Conservation (phyloP, 768 basidiomycete species). For the Psilocybe subaeruginosa region DNA sequence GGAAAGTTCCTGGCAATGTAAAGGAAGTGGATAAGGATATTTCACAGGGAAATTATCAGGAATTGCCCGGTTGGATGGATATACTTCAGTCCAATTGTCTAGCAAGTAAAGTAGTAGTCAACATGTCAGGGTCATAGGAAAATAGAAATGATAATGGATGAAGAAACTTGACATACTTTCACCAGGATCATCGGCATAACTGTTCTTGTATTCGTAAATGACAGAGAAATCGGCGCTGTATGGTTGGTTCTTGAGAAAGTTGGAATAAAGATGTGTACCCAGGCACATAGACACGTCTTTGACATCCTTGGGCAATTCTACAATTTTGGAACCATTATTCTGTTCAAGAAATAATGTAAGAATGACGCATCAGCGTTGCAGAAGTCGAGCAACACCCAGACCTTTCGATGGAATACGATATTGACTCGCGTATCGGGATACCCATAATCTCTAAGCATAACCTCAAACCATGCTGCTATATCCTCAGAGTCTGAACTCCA, state of each 20-base stretch:
- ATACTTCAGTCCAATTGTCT: constrained; percentile 5
- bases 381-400: background rate
- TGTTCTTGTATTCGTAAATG: constrained; percentile 35
- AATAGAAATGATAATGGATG: background rate
- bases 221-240: constrained; percentile 20
- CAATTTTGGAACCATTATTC: constrained; percentile 26
- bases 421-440: constrained; percentile 26
- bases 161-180: constrained; percentile 7
- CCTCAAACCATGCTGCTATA: constrained; percentile 35
- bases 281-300: constrained; percentile 27
- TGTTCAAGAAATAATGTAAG: constrained; percentile 20
- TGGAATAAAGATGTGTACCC: constrained; percentile 28
- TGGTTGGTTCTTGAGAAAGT: constrained; percentile 20
- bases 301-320: constrained; percentile 31
- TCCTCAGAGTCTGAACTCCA: constrained; percentile 28
- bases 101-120: background rate
- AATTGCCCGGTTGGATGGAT: background rate
- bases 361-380: too few relatives aligned
- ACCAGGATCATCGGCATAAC: constrained; percentile 25
- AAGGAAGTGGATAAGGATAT: constrained; percentile 14
- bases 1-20: background rate
- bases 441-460: constrained; percentile 33
- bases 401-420: constrained; percentile 32
- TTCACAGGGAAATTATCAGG: constrained; percentile 4
- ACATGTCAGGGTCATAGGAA: background rate